These are phyloP conservation scores for Hansenula anomala DNA, from an alignment of 1,139 yeast genomes.

Conservation along the genomic window DNA sequence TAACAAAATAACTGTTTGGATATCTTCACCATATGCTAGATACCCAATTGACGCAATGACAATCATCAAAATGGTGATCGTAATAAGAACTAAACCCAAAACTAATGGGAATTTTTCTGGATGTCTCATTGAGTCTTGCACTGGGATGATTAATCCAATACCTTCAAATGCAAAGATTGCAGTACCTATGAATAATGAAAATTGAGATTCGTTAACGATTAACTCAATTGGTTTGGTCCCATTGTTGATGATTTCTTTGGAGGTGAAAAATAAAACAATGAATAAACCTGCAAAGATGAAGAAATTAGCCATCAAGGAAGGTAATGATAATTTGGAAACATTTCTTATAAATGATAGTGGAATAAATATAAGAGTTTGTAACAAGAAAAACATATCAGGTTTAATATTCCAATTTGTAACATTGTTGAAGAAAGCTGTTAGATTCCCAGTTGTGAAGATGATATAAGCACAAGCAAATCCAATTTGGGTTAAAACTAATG, in stretches of 20 bases:
- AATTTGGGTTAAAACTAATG: constrained; percentile 63
- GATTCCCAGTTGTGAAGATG: constrained; percentile 66
- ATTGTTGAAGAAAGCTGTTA: constrained; percentile 52
- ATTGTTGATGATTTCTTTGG: constrained; percentile 33
- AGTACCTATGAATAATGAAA: constrained; percentile 76
- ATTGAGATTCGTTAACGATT: constrained; percentile 49
- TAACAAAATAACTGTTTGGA: constrained; percentile 62
- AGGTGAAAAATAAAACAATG: constrained; percentile 56
- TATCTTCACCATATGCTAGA: constrained; percentile 61
- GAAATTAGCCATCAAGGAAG: constrained; percentile 62
- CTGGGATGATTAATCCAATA: constrained; percentile 71
- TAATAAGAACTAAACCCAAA: constrained; percentile 49
- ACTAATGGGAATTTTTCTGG: constrained; percentile 72
- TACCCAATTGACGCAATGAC: constrained; percentile 65
- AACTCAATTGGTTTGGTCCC: constrained; percentile 44
- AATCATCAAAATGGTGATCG: constrained; percentile 58
- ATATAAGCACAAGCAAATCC: constrained; percentile 79
- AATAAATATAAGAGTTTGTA: constrained; percentile 54
- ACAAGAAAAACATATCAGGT: constrained; percentile 38
- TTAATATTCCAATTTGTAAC: constrained; percentile 35
- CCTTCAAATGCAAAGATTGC: constrained; percentile 84
- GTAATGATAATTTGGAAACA: constrained; percentile 62
- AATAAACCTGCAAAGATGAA: constrained; percentile 61
- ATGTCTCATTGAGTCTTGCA: constrained; percentile 68
- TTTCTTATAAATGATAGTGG: constrained; percentile 71